Percentiles rank a stretch among this genome's conserved stretches.
These are phyloP conservation scores for Yarrowia porcina DNA, from an alignment of 805 yeast species.

Conservation along the genomic window DNA sequence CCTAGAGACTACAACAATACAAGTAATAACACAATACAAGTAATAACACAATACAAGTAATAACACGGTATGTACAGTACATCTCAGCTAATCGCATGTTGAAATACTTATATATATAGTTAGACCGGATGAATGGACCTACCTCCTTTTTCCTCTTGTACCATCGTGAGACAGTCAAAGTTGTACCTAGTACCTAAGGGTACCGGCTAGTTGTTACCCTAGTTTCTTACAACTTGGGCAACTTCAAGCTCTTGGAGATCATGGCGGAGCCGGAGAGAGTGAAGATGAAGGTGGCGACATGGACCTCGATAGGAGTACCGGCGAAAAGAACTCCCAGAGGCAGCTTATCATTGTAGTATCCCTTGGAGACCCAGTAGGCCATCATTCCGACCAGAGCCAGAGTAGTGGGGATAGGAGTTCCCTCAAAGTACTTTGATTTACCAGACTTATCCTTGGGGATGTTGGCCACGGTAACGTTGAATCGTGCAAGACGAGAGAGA, in stretches of 20 bases:
- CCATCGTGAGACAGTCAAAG: too few species aligned
- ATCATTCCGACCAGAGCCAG: conserved; percentile 67
- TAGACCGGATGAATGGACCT: conserved; percentile 17
- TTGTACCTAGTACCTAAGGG: too few species aligned
- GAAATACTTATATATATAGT: conserved; percentile 15
- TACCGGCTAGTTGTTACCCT: too few species aligned
- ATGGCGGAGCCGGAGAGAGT: conserved; percentile 82
- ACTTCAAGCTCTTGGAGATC: conserved; percentile 84
- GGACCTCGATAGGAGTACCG: conserved; percentile 66
- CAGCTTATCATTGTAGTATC: conserved; percentile 44
- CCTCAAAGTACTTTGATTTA: conserved; percentile 89
- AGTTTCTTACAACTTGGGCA: conserved; percentile 85
- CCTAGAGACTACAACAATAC: too few species aligned
- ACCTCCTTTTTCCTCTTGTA: not conserved
- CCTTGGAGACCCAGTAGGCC: conserved; percentile 62
- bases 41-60: too few species aligned
- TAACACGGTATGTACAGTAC: too few species aligned
- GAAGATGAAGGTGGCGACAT: conserved; percentile 63
- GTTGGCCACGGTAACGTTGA: conserved; percentile 88
- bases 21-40: too few species aligned
- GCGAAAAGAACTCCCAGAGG: conserved; percentile 64
- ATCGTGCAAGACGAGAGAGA: conserved; percentile 87
- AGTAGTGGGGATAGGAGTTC: conserved; percentile 92
- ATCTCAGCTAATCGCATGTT: conserved; percentile 17
- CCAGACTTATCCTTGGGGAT: conserved; percentile 88